Conservation (phyloP, 441 rosid genomes). For the Biscutella auriculata region DNA sequence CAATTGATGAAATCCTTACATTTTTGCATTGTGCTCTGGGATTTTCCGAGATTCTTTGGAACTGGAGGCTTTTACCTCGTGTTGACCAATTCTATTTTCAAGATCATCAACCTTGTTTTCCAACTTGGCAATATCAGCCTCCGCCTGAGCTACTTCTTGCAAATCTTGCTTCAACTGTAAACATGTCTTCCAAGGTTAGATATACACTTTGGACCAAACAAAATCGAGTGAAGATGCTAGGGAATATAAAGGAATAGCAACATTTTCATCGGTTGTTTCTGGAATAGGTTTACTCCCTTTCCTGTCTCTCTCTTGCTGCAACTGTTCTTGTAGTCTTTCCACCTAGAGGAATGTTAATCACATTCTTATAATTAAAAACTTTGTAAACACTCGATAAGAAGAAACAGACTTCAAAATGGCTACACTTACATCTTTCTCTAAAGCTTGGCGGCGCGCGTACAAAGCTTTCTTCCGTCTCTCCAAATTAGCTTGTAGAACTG, state of each 20-base stretch:
- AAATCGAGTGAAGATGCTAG: background rate
- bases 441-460: conserved; percentile 58
- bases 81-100: conserved; percentile 36
- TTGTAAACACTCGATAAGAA: background rate
- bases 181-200: conserved; percentile 20
- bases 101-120: conserved; percentile 60
- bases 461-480: conserved; percentile 55
- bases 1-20: conserved; percentile 28
- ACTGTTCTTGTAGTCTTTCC: conserved; percentile 66
- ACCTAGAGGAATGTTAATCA: conserved; percentile 32
- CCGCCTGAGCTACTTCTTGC: conserved; percentile 52
- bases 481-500: conserved; percentile 45
- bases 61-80: conserved; percentile 29
- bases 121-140: conserved; percentile 53
- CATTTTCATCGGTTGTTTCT: conserved; percentile 47
- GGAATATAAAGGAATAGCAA: conserved; percentile 22
- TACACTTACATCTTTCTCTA: conserved; percentile 65
- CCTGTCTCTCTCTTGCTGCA: conserved; percentile 67
- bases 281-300: conserved; percentile 31
- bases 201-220: conserved; percentile 7
- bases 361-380: background rate
- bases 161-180: conserved; percentile 51
- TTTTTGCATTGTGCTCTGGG: conserved; percentile 27
- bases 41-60: conserved; percentile 11
- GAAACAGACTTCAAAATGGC: background rate